Evolutionary conservation across 495 filamentous ascomycete species (phyloP).

Genomic region (Echria macrotheca): DNA sequence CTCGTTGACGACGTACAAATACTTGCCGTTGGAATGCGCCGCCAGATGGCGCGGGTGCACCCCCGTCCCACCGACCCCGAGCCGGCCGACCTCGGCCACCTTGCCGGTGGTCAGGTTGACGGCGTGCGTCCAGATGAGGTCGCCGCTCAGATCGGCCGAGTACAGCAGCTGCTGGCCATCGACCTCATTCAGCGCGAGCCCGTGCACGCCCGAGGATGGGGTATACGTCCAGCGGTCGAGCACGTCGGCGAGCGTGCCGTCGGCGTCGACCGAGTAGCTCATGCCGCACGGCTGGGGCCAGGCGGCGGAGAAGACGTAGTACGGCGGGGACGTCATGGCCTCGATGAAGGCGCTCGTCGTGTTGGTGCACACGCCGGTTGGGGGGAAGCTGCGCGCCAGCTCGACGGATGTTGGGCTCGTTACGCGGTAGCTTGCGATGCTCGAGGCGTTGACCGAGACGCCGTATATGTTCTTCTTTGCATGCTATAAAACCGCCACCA

Average conservation of each 20-base stretch:
- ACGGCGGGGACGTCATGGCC: constrained; percentile 19
- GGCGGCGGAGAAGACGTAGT: constrained; percentile 29
- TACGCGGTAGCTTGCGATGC: constrained; percentile 41
- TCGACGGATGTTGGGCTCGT: constrained; percentile 51
- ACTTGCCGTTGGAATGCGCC: constrained; percentile 24
- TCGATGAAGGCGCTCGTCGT: constrained; percentile 26
- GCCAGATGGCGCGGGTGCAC: constrained; percentile 26
- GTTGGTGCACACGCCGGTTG: constrained; percentile 46
- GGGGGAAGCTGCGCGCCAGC: constrained; percentile 60
- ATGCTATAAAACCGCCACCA: no score
- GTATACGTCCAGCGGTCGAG: constrained; percentile 25
- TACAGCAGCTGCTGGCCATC: constrained; percentile 18
- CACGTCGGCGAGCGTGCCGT: constrained; percentile 22
- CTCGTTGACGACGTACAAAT: constrained; percentile 30
- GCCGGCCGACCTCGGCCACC: constrained; percentile 3
- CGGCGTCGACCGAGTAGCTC: constrained; percentile 23
- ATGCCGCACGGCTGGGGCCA: constrained; percentile 27
- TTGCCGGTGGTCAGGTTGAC: constrained; percentile 19
- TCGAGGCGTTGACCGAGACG: constrained; percentile 19
- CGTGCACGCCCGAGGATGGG: constrained; percentile 28
- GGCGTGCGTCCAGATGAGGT: constrained; percentile 33
- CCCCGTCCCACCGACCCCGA: constrained; percentile 3
- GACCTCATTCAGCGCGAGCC: constrained; percentile 23
- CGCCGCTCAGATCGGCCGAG: constrained; percentile 30
- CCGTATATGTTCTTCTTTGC: constrained; percentile 33